Evolutionary conservation across 202 grass and related monocot genomes (phyloP).

Genomic region (Alloteropsis angusta): DNA sequence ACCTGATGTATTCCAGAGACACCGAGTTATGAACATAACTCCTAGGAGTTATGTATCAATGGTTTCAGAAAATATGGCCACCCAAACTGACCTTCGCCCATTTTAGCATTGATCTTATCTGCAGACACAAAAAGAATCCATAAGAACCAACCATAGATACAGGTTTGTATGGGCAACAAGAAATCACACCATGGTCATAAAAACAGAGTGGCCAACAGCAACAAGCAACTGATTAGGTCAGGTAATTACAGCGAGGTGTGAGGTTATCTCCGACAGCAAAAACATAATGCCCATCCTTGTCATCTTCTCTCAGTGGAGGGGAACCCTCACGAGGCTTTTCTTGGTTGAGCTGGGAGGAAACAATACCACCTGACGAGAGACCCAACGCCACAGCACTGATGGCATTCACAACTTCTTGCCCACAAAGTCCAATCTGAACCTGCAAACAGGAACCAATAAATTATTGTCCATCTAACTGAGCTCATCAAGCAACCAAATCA

Average conservation of each 20-base stretch:
- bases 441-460: constrained; percentile 23
- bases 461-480: not conserved
- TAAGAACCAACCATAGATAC: not conserved
- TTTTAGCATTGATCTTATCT: constrained; percentile 89
- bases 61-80: not conserved
- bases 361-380: constrained; percentile 21
- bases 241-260: constrained; percentile 73
- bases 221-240: not conserved
- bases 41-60: not conserved
- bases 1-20: constrained; percentile 53
- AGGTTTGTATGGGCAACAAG: not conserved
- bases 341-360: constrained; percentile 38
- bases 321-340: constrained; percentile 35
- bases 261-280: constrained; percentile 95
- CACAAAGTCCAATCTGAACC: constrained; percentile 64
- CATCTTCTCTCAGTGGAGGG: constrained; percentile 74
- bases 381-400: constrained; percentile 41
- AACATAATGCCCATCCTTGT: constrained; percentile 89
- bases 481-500: not conserved
- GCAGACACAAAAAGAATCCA: constrained; percentile 13
- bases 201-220: not conserved
- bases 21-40: constrained; percentile 7
- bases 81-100: constrained; percentile 85
- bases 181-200: not conserved
- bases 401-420: constrained; percentile 60